A percentile compares a stretch with the other conserved stretches of the same genome.
Conservation (phyloP, 2,329 filamentous ascomycete genomes). For the Beauveria varroae region DNA sequence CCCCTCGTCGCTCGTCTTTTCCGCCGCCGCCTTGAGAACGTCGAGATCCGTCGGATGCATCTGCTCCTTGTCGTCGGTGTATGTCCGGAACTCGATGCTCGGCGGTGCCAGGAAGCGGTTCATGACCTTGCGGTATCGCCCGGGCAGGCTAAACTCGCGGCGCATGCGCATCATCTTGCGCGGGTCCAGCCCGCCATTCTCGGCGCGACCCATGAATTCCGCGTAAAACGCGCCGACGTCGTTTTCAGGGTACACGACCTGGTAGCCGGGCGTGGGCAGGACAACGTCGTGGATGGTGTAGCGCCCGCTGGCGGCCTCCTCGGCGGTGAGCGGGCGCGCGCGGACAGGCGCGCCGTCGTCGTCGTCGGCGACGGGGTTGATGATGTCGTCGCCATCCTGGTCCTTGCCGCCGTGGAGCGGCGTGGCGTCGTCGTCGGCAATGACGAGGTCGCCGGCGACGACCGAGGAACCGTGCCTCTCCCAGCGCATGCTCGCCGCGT, state of each 20-base stretch:
- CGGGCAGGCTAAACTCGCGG: constrained; percentile 81
- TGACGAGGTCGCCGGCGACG: constrained; percentile 77
- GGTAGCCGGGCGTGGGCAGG: constrained; percentile 84
- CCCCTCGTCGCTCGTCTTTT: constrained; percentile 9
- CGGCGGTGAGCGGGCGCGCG: constrained; percentile 64
- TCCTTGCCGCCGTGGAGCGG: constrained; percentile 49
- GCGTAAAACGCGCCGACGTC: constrained; percentile 76
- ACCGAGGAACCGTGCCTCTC: constrained; percentile 64
- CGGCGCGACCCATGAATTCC: constrained; percentile 73
- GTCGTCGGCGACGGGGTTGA: constrained; percentile 30
- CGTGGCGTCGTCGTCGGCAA: constrained; percentile 35
- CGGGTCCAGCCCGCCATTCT: constrained; percentile 74
- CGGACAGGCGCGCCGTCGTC: constrained; percentile 40
- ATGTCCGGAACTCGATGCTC: constrained; percentile 61
- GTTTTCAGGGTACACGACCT: constrained; percentile 80
- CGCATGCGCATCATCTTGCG: constrained; percentile 79
- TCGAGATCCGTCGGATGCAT: constrained; percentile 86
- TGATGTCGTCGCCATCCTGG: constrained; percentile 43
- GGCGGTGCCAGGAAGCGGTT: constrained; percentile 60
- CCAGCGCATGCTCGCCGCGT: constrained; percentile 74
- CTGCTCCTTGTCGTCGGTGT: constrained; percentile 67
- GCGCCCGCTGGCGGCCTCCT: constrained; percentile 69
- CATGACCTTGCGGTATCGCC: constrained; percentile 80
- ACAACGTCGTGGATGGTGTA: constrained; percentile 85
- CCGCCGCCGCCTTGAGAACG: constrained; percentile 40